Percentiles rank a stretch among this genome's conserved stretches.
Evolutionary conservation across 2,329 filamentous ascomycete genomes (phyloP).

Genomic region (Geoglossum cookeanum): DNA sequence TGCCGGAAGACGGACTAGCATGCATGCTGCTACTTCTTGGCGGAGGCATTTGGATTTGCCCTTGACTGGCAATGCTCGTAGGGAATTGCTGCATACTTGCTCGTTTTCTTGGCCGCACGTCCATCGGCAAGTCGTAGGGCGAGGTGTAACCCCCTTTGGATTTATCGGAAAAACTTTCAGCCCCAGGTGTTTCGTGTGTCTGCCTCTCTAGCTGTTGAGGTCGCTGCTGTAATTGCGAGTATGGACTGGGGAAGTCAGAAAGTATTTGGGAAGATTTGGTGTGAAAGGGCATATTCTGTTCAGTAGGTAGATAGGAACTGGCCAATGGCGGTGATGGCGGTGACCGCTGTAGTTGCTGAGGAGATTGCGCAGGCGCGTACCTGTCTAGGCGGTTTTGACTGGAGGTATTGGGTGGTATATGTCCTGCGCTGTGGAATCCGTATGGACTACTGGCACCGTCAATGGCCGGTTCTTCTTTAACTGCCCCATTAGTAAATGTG

Average conservation of each 20-base stretch:
- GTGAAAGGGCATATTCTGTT: background rate
- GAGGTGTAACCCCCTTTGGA: constrained; percentile 83
- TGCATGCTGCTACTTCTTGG: constrained; percentile 44
- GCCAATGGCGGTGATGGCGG: background rate
- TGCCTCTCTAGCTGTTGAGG: constrained; percentile 7
- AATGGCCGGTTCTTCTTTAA: constrained; percentile 2
- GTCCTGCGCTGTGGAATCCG: background rate
- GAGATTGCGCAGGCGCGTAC: background rate
- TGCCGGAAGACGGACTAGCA: constrained; percentile 3
- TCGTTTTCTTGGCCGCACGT: constrained; percentile 49
- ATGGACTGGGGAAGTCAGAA: constrained; percentile 5
- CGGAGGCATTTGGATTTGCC: constrained; percentile 31
- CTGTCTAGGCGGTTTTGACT: background rate
- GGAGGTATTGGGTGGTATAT: background rate
- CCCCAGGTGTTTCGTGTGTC: constrained; percentile 24
- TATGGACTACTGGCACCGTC: background rate
- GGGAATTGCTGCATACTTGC: constrained; percentile 37
- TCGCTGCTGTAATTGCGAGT: constrained; percentile 4
- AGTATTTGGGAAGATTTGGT: background rate
- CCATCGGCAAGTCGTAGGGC: constrained; percentile 86
- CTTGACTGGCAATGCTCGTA: constrained; percentile 20
- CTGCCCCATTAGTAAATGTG: constrained; percentile 8
- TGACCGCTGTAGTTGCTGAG: background rate
- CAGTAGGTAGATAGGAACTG: constrained; percentile 11
- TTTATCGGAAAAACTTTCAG: constrained; percentile 78